A percentile compares a stretch with the other conserved stretches of the same genome.
Evolutionary conservation across 768 basidiomycete genomes (phyloP).

Genomic region (Neoboletus magnificus): DNA sequence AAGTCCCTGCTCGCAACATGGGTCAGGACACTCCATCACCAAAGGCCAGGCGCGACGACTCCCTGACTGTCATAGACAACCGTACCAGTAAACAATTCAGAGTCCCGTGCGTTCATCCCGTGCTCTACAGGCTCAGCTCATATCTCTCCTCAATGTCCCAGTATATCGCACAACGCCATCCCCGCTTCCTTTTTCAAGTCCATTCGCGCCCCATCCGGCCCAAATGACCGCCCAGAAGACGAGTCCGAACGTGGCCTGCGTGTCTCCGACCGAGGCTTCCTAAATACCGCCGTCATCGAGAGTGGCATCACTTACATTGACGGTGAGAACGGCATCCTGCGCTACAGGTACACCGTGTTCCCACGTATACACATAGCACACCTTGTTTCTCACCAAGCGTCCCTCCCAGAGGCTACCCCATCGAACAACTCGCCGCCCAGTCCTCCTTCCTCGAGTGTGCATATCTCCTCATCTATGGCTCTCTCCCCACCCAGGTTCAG

Average conservation of each 20-base stretch:
- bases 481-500: slow-evolving; percentile 63
- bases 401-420: slow-evolving; percentile 75
- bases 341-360: slow-evolving; percentile 56
- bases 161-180: slow-evolving; percentile 78
- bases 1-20: slow-evolving; percentile 11
- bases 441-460: slow-evolving; percentile 80
- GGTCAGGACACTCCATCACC: slow-evolving; percentile 24
- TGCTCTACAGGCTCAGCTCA: background rate
- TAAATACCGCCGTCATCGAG: slow-evolving; percentile 78
- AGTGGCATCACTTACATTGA: slow-evolving; percentile 90
- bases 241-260: slow-evolving; percentile 80
- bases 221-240: slow-evolving; percentile 72
- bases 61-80: slow-evolving; percentile 74
- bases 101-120: slow-evolving; percentile 55
- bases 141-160: slow-evolving; percentile 24
- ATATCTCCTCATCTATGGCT: slow-evolving; percentile 87
- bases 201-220: slow-evolving; percentile 55
- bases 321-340: slow-evolving; percentile 79
- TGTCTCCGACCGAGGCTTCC: slow-evolving; percentile 74
- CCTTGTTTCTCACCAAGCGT: background rate
- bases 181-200: slow-evolving; percentile 78
- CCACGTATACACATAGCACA: background rate
- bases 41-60: slow-evolving; percentile 21
- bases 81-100: slow-evolving; percentile 77
- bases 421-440: slow-evolving; percentile 81